Evolutionary conservation across 2,329 filamentous ascomycete genomes (phyloP).

Genomic region (Claviceps monticola): DNA sequence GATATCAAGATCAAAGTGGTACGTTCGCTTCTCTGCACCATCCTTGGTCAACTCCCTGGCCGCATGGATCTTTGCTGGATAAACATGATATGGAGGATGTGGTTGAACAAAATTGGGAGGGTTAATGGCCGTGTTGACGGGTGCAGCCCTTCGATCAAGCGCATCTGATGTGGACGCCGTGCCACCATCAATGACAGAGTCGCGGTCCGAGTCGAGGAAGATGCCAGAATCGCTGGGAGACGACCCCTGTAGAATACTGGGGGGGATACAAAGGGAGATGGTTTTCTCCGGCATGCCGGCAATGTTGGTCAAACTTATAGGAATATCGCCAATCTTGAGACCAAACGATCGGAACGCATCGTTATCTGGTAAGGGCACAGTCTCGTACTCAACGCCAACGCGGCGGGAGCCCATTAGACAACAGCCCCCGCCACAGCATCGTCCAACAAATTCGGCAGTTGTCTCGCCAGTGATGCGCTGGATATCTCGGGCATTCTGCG

Average conservation of each 20-base stretch:
- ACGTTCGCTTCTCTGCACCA: constrained; percentile 91
- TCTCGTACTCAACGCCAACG: constrained; percentile 36
- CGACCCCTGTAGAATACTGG: constrained; percentile 17
- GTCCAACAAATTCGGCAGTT: constrained; percentile 44
- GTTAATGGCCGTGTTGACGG: constrained; percentile 47
- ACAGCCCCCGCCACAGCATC: constrained; percentile 52
- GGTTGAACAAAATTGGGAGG: constrained; percentile 87
- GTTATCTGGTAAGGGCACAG: constrained; percentile 56
- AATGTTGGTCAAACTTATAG: constrained; percentile 57
- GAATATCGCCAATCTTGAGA: constrained; percentile 63
- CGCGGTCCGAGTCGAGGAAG: constrained; percentile 25
- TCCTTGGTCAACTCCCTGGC: constrained; percentile 74
- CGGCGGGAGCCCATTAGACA: constrained; percentile 38
- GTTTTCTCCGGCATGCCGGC: constrained; percentile 62
- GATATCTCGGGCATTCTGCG: constrained; percentile 47
- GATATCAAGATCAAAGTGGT: constrained; percentile 93
- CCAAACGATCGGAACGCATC: constrained; percentile 68
- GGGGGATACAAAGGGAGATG: constrained; percentile 52
- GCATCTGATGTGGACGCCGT: constrained; percentile 17
- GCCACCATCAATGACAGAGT: constrained; percentile 9
- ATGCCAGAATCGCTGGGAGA: constrained; percentile 37
- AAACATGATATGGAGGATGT: constrained; percentile 85
- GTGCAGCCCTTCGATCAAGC: constrained; percentile 10
- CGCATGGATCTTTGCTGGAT: constrained; percentile 73
- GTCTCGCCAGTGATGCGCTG: constrained; percentile 51